Evolutionary conservation across 2,329 filamentous ascomycete genomes (phyloP), one percentile per base, ranked within the genome.

Genomic region (Aspergillus ustus): DNA sequence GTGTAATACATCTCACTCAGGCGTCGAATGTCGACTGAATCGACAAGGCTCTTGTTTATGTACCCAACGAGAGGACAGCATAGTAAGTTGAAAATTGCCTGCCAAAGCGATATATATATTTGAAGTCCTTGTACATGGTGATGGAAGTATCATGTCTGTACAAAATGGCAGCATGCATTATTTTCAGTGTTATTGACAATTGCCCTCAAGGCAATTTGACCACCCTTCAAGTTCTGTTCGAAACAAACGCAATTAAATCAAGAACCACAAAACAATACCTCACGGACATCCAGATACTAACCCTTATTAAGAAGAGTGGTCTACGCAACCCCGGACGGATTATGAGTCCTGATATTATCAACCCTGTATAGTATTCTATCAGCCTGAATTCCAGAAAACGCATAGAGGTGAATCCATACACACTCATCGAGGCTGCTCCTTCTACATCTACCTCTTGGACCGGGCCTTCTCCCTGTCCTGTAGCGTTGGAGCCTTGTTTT

Each of bases 361-460:
- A 45, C 37, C 20, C 55, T 57, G 20, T 19, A 29, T 40, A 52
- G 8, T 7, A 45, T 19, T 20, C 15, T 5, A 29, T 57, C 31
- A 44, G 55, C 28, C 2, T 28, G n/a, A 2, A 29, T 25, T 31
- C 8, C 31, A 34, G 19, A 5, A 8, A 17, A 13, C 7, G 15
- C 15, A 49, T 11, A 43, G 17, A 44, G 54, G 11, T 15, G 8
- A 7, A 34, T n/a, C 7, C 55, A 57, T 52, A 57, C 55, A 57
- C 28, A 34, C 55, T 57, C n/a, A 11, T 57, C 25, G 55, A 57
- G 15, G 22, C n/a, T 29, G 17, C 45, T 25, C 54, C 34, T 57
- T 52, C 55, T 29, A 57, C 55, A 51, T 52, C 20, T n/a, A 57
- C 55, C 22, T 57, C n/a, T 57, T 46, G 17, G 34, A 25, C 2